phyloP scores from a whole-genome alignment of 176 grass and related monocot genomes.

The Oryza longistaminata region DNA sequence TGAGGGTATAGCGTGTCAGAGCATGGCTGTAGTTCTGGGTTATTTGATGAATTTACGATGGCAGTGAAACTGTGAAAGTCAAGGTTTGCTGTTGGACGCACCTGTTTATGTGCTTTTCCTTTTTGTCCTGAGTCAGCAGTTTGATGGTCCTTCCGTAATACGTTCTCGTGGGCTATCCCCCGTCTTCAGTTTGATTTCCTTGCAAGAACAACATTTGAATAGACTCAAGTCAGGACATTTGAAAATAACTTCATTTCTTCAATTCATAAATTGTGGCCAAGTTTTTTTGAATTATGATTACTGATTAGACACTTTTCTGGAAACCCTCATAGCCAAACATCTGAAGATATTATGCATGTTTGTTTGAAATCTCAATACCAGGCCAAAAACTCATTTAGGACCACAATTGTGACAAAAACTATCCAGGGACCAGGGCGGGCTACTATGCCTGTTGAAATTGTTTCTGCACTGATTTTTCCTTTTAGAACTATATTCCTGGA shows the following conservation, averaged over 20 bases:
- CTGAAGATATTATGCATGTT: background rate
- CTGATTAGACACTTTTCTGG: background rate
- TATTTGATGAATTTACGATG: background rate
- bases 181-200: background rate
- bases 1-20: too few species aligned
- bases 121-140: background rate
- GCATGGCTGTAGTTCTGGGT: background rate
- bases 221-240: background rate
- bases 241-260: background rate
- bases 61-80: background rate
- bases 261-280: slow-evolving; percentile 2
- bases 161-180: background rate
- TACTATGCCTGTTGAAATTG: slow-evolving; percentile 1
- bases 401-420: background rate
- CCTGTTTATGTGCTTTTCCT: background rate
- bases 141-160: background rate
- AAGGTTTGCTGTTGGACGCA: background rate
- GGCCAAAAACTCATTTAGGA: background rate
- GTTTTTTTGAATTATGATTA: background rate
- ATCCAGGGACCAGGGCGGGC: background rate
- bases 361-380: slow-evolving; percentile 2
- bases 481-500: background rate
- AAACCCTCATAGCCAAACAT: background rate
- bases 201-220: background rate
- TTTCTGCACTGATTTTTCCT: too few species aligned